A percentile compares a stretch with the other conserved stretches of the same genome.
Conservation (phyloP, 116 monocot species). For the Phalaenopsis hybrid region DNA sequence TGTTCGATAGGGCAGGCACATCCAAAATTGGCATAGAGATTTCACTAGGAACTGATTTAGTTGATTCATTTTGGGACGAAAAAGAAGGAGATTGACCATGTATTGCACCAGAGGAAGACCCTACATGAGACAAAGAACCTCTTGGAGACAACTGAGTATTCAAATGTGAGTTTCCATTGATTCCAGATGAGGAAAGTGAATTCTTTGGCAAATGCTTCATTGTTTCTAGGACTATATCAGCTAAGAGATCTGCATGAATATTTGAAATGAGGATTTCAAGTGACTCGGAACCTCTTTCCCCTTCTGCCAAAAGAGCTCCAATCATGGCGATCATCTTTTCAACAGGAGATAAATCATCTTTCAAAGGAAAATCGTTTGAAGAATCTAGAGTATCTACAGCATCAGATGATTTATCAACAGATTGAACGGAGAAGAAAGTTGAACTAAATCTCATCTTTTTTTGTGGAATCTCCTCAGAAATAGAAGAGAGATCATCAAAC, state of each 20-base stretch:
- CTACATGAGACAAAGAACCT: constrained; percentile 15
- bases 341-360: constrained; percentile 55
- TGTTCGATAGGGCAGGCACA: constrained; percentile 22
- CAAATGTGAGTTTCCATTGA: constrained; percentile 17
- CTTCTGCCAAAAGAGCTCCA: constrained; percentile 84
- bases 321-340: constrained; percentile 91
- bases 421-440: constrained; percentile 14
- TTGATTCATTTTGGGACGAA: constrained; percentile 28
- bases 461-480: constrained; percentile 37
- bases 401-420: constrained; percentile 19
- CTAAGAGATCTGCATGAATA: constrained; percentile 83
- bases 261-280: constrained; percentile 79
- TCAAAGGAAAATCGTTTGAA: constrained; percentile 25
- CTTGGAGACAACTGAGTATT: constrained; percentile 27
- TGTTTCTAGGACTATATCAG: constrained; percentile 83
- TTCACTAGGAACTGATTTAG: constrained; percentile 15
- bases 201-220: constrained; percentile 67
- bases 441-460: constrained; percentile 39
- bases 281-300: constrained; percentile 79
- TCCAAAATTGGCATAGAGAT: constrained; percentile 30
- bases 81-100: constrained; percentile 18
- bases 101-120: constrained; percentile 11
- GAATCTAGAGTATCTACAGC: constrained; percentile 19
- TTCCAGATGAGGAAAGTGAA: constrained; percentile 9
- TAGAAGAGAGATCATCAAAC: constrained; percentile 27